Conservation (phyloP, 345 rosid species). For the Gossypium thurberi region DNA sequence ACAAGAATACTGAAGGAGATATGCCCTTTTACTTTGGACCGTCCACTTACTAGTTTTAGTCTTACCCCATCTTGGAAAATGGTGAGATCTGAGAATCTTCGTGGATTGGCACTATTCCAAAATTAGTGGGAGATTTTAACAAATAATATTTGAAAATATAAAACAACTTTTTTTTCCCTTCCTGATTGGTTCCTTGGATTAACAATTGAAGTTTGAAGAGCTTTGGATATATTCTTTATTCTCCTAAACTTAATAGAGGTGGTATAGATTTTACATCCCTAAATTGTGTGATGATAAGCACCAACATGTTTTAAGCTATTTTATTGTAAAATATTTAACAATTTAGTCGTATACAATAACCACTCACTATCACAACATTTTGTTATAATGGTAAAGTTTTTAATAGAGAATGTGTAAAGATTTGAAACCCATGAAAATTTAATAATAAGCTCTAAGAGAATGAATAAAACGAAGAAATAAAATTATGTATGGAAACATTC, state of each 20-base stretch:
- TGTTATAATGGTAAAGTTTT: too few species aligned
- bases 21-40: constrained; percentile 16
- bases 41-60: constrained; percentile 16
- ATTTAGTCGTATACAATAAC: too few species aligned
- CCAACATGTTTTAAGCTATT: too few species aligned
- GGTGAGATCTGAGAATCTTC: constrained; percentile 17
- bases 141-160: neutral
- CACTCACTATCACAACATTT: too few species aligned
- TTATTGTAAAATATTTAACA: too few species aligned
- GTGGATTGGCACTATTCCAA: constrained; percentile 6
- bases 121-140: constrained; percentile 1
- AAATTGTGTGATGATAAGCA: too few species aligned
- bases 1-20: neutral
- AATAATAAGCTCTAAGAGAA: too few species aligned
- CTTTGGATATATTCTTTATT: neutral
- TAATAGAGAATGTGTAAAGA: too few species aligned
- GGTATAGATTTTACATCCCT: neutral
- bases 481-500: too few species aligned
- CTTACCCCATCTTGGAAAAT: neutral
- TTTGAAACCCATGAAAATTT: too few species aligned
- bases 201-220: neutral
- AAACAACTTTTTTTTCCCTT: neutral
- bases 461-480: too few species aligned
- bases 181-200: neutral
- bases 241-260: neutral